Evolutionary conservation across 345 rosid species (phyloP), one percentile per base, ranked within the genome.

Genomic region (Stellera chamaejasme): DNA sequence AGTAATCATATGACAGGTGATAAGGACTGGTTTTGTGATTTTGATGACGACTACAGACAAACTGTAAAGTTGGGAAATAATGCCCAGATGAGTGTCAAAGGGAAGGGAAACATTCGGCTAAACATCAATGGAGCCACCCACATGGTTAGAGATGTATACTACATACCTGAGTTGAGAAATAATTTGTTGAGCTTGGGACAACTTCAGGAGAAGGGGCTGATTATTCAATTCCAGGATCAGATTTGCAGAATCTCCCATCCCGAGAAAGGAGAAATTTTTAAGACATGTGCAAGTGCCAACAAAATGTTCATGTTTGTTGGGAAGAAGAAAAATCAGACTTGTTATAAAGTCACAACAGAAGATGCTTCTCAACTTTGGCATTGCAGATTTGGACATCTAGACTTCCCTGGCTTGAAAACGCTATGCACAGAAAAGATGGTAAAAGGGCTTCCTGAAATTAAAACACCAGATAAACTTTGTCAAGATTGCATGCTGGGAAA

Each of bases 141-240:
- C 13, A 28, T 45, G n/a, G 36, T 62, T 2, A 54, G 44, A 10
- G 48, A 52, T 25, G 66, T 62, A 10, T 62, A 52, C 13, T 62
- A 44, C 27, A 47, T 54, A 26, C 66, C n/a, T n/a, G 52, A 52
- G 45, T 13, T 62, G 27, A 32, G 45, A 11, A 62, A 46, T 6
- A 62, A 52, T 2, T 14, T 62, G 14, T 13, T 62, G 0, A 62
- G 46, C 13, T 43, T 62, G 2, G 59, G 66, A 11, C 59, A 62
- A 43, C 1, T 52, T 2, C 2, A 52, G 7, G 26, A 43, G 43
- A 11, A 27, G 19, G 6, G 59, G 47, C 3, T 54, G 25, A 10
- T 0, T n/a, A 1, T 27, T 13, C 19, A 52, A 6, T 52, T 62
- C 5, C 66, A 62, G 5, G n/a, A 51, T 25, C 27, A 51, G 27